phyloP scores from a whole-genome alignment of 129 eudicot species.

The Lonicera japonica region DNA sequence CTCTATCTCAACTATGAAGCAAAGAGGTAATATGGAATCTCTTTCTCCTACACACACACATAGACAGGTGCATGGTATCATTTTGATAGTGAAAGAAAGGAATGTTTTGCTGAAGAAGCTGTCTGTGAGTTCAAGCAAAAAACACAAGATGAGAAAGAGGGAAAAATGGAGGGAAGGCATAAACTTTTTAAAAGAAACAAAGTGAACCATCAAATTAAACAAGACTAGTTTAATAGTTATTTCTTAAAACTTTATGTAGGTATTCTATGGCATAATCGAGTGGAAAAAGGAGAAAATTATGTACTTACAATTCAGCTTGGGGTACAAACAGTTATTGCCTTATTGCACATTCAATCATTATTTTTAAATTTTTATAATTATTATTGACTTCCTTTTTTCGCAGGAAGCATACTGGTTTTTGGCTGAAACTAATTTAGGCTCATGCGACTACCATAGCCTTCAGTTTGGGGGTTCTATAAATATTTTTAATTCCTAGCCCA shows the following conservation, averaged over 20 bases:
- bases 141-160: constrained; percentile 3
- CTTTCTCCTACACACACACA: no score
- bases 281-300: background rate
- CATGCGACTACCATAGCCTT: no score
- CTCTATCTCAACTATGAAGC: constrained; percentile 30
- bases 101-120: constrained; percentile 30
- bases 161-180: constrained; percentile 39
- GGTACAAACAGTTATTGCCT: background rate
- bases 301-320: background rate
- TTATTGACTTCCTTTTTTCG: no score
- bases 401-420: no score
- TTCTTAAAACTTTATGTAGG: background rate
- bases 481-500: no score
- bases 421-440: no score
- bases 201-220: constrained; percentile 5
- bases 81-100: constrained; percentile 19
- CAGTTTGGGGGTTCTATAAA: no score
- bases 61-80: background rate
- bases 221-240: background rate
- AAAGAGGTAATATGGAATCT: constrained; percentile 11
- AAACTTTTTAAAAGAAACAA: constrained; percentile 21
- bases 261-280: background rate
- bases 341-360: background rate
- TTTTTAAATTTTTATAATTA: background rate
- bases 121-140: background rate